phyloP scores from a whole-genome alignment of 169 alveolate genomes.

The Plasmodium malariae region DNA sequence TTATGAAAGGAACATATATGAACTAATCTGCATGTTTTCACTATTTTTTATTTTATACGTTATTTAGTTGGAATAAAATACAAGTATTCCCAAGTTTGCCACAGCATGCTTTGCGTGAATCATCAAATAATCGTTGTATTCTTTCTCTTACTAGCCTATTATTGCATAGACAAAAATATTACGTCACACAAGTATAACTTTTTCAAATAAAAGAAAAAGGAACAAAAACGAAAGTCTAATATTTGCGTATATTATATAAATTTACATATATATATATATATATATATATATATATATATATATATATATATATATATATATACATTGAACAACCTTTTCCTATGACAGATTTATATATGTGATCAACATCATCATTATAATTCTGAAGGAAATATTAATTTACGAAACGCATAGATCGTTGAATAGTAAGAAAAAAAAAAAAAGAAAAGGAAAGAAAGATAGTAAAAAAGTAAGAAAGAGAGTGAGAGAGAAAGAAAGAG shows the following conservation, averaged over 20 bases:
- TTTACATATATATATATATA: background rate
- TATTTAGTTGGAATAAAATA: conserved; percentile 50
- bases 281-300: background rate
- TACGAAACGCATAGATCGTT: conserved; percentile 57
- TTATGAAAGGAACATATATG: background rate
- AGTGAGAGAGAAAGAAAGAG: too few species aligned
- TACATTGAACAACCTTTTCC: background rate
- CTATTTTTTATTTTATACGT: conserved; percentile 1
- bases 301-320: background rate
- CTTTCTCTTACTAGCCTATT: conserved; percentile 44
- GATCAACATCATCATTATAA: conserved; percentile 30
- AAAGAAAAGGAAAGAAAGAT: background rate
- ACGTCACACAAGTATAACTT: conserved; percentile 34
- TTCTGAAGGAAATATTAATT: conserved; percentile 56
- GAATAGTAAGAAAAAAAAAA: conserved; percentile 20
- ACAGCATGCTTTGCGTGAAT: conserved; percentile 58
- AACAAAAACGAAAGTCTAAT: background rate
- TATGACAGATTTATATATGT: conserved; percentile 21
- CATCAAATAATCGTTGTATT: conserved; percentile 64
- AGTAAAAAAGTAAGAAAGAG: background rate
- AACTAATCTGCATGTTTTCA: background rate
- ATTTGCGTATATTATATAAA: background rate
- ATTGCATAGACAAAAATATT: conserved; percentile 51
- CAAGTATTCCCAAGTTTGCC: conserved; percentile 63
- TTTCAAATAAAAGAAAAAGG: conserved; percentile 4